Percentiles rank a stretch among this genome's conserved stretches.
Conservation (phyloP, 192 early-diverging fungal genomes). For the Bifiguratus adelaidae region DNA sequence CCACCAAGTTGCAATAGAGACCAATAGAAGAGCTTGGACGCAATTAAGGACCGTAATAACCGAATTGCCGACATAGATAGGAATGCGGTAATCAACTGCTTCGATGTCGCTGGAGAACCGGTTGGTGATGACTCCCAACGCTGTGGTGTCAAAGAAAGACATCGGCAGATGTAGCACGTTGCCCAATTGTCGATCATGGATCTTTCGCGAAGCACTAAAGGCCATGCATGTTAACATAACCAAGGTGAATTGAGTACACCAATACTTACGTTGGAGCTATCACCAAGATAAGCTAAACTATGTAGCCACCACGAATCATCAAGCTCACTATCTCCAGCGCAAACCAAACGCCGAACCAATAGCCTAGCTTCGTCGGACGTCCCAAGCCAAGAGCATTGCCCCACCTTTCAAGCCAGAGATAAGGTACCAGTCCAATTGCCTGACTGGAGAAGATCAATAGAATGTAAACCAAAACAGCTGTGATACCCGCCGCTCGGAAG, state of each 20-base stretch:
- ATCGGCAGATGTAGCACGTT: constrained; percentile 25
- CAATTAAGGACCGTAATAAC: constrained; percentile 39
- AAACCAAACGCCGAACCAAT: not conserved
- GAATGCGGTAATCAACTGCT: constrained; percentile 22
- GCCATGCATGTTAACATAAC: constrained; percentile 8
- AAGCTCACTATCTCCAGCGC: not conserved
- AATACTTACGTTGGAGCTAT: too few species aligned
- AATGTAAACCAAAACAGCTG: too few species aligned
- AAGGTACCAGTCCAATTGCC: too few species aligned
- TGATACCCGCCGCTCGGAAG: too few species aligned
- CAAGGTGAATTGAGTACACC: too few species aligned
- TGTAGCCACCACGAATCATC: not conserved
- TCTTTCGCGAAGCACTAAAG: constrained; percentile 9
- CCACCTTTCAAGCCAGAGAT: too few species aligned
- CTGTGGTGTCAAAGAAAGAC: not conserved
- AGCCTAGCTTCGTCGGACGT: not conserved
- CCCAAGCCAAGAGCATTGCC: not conserved
- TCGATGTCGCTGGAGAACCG: constrained; percentile 72
- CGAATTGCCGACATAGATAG: constrained; percentile 55
- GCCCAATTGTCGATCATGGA: constrained; percentile 11
- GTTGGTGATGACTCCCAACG: constrained; percentile 54
- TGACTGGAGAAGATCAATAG: too few species aligned
- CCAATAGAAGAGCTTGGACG: not conserved
- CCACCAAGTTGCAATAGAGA: not conserved
- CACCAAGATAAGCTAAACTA: constrained; percentile 5